These are phyloP conservation scores for Ogataea populi-albae DNA, from an alignment of 805 yeast species.

Conservation along the genomic window DNA sequence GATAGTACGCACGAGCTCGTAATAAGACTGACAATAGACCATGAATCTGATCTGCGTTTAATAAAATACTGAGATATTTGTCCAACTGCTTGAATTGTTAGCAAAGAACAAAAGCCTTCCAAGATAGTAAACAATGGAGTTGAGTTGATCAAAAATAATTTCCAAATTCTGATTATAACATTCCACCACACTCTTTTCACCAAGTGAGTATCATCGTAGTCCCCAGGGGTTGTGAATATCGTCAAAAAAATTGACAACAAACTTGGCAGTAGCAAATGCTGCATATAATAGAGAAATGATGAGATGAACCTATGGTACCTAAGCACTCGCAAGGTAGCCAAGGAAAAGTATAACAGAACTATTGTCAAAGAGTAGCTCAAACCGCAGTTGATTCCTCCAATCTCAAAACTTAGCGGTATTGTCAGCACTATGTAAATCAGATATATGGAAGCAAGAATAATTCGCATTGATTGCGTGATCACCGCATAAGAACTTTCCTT, in stretches of 20 bases:
- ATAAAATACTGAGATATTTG: conserved; percentile 74
- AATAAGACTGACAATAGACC: conserved; percentile 73
- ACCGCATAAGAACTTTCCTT: conserved; percentile 16
- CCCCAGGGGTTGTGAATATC: conserved; percentile 41
- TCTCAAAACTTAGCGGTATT: conserved; percentile 89
- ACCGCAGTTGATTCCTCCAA: conserved; percentile 91
- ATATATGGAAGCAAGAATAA: conserved; percentile 55
- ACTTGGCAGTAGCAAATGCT: conserved; percentile 81
- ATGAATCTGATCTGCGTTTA: conserved; percentile 60
- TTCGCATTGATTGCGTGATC: conserved; percentile 28
- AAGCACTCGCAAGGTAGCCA: conserved; percentile 69
- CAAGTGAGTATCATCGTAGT: conserved; percentile 15
- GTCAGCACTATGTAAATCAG: conserved; percentile 69
- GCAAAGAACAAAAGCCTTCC: conserved; percentile 90
- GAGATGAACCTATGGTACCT: conserved; percentile 43
- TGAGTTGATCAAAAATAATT: conserved; percentile 63
- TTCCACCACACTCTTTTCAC: conserved; percentile 33
- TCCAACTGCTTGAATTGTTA: conserved; percentile 91
- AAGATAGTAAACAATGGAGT: conserved; percentile 86
- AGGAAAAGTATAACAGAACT: conserved; percentile 61
- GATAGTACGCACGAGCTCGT: conserved; percentile 75
- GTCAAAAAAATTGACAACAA: conserved; percentile 67
- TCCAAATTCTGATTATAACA: conserved; percentile 63
- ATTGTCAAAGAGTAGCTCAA: conserved; percentile 76
- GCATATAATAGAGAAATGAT: conserved; percentile 65